Conservation (phyloP, 352 stramenopile species). For the Peronospora destructor region DNA sequence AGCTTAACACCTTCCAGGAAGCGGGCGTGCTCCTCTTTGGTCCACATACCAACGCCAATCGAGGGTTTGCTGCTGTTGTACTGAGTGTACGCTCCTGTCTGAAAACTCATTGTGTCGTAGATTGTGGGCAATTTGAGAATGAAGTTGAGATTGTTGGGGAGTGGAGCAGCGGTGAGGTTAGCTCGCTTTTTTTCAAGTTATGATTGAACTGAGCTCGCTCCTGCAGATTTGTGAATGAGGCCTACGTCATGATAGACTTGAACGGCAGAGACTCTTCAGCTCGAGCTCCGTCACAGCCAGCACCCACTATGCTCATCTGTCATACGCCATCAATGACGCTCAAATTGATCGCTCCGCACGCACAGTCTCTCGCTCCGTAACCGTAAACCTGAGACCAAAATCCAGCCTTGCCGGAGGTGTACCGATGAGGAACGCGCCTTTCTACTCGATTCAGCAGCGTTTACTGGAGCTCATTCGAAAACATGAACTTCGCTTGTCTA, state of each 20-base stretch:
- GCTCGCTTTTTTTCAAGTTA: slow-evolving; percentile 8
- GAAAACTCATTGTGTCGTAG: slow-evolving; percentile 19
- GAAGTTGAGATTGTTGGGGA: slow-evolving; percentile 6
- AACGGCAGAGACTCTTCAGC: slow-evolving; percentile 27
- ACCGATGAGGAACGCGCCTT: slow-evolving; percentile 13
- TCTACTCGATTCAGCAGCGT: slow-evolving; percentile 8
- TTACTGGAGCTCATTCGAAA: slow-evolving; percentile 1
- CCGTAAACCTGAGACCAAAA: slow-evolving; percentile 29
- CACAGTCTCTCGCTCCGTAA: slow-evolving; percentile 13
- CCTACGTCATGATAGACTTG: slow-evolving; percentile 15
- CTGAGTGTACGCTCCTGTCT: slow-evolving; percentile 8
- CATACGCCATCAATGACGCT: slow-evolving; percentile 26
- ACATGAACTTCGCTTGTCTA: not conserved
- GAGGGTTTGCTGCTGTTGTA: slow-evolving; percentile 21
- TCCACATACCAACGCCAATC: slow-evolving; percentile 47
- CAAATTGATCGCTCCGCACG: slow-evolving; percentile 13
- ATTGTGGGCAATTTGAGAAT: slow-evolving; percentile 16
- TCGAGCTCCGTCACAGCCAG: slow-evolving; percentile 1
- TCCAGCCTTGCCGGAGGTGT: slow-evolving; percentile 19
- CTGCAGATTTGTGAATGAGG: slow-evolving; percentile 29
- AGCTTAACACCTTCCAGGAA: slow-evolving; percentile 74
- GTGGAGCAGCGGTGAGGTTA: not conserved
- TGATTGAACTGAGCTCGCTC: slow-evolving; percentile 13
- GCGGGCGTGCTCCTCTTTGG: slow-evolving; percentile 56
- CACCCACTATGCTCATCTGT: slow-evolving; percentile 26